Conservation (phyloP, 1,139 yeast genomes). For the Zygotorulaspora mrakii region DNA sequence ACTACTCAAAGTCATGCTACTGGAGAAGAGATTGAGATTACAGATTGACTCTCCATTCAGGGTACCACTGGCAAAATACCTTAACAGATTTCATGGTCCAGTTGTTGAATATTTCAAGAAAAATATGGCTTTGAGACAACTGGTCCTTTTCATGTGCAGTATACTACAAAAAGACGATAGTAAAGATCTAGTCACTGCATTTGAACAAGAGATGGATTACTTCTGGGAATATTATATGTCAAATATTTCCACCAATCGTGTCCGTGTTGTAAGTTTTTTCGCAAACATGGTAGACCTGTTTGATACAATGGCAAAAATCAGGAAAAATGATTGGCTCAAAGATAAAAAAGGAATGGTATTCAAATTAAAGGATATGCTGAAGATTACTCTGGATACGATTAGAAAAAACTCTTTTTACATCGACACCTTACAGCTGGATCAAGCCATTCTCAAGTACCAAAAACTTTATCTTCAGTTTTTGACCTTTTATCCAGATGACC, state of each 20-base stretch:
- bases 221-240: constrained; percentile 34
- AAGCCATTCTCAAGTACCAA: constrained; percentile 64
- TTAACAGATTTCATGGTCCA: constrained; percentile 78
- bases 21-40: constrained; percentile 82
- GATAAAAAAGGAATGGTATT: constrained; percentile 44
- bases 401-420: constrained; percentile 30
- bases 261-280: constrained; percentile 37
- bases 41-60: constrained; percentile 88
- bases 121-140: constrained; percentile 62
- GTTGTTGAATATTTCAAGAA: constrained; percentile 67
- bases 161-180: constrained; percentile 47
- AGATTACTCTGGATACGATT: constrained; percentile 26
- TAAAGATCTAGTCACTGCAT: constrained; percentile 50
- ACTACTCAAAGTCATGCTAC: constrained; percentile 64
- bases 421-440: constrained; percentile 67
- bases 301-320: constrained; percentile 45
- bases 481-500: constrained; percentile 38
- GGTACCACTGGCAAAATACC: constrained; percentile 81
- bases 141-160: constrained; percentile 43
- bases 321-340: constrained; percentile 62
- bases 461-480: constrained; percentile 49
- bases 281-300: constrained; percentile 70
- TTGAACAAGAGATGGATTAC: constrained; percentile 49
- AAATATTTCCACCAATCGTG: constrained; percentile 32
- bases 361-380: constrained; percentile 31